Evolutionary conservation across 345 rosid species (phyloP).

Genomic region (Acer saccharum): DNA sequence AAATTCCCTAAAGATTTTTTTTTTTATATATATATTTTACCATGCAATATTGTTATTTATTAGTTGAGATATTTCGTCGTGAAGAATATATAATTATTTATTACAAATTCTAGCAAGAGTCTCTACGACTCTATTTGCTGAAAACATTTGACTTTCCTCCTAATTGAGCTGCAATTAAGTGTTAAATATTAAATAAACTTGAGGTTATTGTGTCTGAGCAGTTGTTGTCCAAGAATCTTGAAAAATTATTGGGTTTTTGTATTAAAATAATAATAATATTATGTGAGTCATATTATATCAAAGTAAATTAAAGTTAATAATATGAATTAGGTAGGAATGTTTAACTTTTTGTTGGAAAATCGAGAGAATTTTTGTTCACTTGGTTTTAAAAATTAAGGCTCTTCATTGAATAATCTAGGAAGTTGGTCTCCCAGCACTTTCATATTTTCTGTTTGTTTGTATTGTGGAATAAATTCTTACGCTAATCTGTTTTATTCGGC

Average conservation of each 20-base stretch:
- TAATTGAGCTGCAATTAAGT: not conserved
- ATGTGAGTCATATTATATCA: too few species aligned
- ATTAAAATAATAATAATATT: not conserved
- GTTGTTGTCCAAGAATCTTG: conserved; percentile 11
- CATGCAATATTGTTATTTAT: not conserved
- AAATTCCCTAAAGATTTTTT: not conserved
- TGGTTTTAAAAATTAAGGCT: not conserved
- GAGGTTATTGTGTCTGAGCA: not conserved
- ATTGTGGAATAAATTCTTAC: conserved; percentile 13
- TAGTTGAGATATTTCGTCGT: too few species aligned
- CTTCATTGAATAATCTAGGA: conserved; percentile 9
- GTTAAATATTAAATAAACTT: not conserved
- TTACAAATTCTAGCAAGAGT: too few species aligned
- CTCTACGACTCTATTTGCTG: not conserved
- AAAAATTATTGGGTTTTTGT: not conserved
- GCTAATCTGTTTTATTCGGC: conserved; percentile 7
- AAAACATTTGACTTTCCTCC: not conserved
- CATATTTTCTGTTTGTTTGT: conserved; percentile 18
- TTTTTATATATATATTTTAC: too few species aligned
- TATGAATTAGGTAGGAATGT: conserved; percentile 11
- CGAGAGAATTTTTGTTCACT: conserved; percentile 24
- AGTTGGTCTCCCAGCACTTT: conserved; percentile 7
- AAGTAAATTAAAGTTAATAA: conserved; percentile 5
- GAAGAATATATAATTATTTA: too few species aligned
- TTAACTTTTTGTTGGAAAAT: conserved; percentile 28